phyloP scores from a whole-genome alignment of 192 early-diverging fungal genomes.

The Dissophora ornata region DNA sequence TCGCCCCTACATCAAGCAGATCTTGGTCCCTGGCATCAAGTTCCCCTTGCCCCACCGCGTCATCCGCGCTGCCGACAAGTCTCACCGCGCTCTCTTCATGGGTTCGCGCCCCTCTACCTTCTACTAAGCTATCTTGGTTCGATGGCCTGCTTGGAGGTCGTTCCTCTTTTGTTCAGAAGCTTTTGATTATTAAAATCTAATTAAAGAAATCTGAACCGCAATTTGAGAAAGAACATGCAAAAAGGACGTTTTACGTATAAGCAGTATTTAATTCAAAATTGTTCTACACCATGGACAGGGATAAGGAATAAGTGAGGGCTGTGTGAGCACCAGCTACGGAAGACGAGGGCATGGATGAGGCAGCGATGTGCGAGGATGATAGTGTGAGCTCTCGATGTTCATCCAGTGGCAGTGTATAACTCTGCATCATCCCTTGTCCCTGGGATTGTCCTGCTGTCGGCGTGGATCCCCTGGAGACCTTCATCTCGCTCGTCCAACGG shows the following conservation, averaged over 20 bases:
- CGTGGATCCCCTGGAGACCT: neutral
- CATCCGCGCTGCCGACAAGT: conserved; percentile 84
- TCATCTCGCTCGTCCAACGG: neutral
- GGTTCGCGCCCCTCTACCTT: conserved; percentile 72
- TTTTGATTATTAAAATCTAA: too few relatives aligned
- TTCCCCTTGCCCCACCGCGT: conserved; percentile 99
- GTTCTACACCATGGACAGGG: too few relatives aligned
- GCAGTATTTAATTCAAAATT: too few relatives aligned
- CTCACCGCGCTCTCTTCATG: conserved; percentile 85
- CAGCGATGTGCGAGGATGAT: conserved; percentile 7
- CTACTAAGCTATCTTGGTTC: conserved; percentile 10
- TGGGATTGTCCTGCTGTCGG: neutral
- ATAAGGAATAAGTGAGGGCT: conserved; percentile 12
- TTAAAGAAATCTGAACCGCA: too few relatives aligned
- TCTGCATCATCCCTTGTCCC: neutral
- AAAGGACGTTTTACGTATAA: too few relatives aligned
- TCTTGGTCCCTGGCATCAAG: conserved; percentile 88
- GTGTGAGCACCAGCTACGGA: neutral
- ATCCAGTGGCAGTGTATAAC: conserved; percentile 14
- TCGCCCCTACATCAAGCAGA: conserved; percentile 98
- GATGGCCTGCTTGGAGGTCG: too few relatives aligned
- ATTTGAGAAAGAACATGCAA: too few relatives aligned
- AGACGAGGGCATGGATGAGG: neutral
- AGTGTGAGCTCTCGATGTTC: conserved; percentile 4
- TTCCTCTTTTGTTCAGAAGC: too few relatives aligned